Evolutionary conservation across 306 rosid species (phyloP), one percentile per base, ranked within the genome.

Genomic region (Cyamopsis tetragonoloba): DNA sequence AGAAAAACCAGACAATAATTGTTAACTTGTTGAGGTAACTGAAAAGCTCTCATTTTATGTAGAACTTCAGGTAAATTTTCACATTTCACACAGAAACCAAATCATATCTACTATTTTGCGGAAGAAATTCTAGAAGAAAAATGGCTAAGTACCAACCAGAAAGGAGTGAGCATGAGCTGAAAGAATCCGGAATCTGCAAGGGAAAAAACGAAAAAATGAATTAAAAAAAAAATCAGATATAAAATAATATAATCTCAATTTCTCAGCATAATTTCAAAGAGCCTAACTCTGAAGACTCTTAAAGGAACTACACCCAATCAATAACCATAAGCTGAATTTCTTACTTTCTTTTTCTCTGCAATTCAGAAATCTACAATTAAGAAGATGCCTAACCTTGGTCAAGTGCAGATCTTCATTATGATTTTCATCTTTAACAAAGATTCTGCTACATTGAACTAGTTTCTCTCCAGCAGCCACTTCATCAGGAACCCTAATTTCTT

Each of bases 81-180:
- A n/a, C n/a, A n/a, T n/a, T 27, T 27, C 18, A 15, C 30, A 62
- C n/a, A n/a, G n/a, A n/a, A n/a, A 44, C 48, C 13, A 41, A 71
- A 55, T 53, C 17, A 5, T 56, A 41, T 11, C 23, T 18, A 12
- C 5, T 27, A n/a, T 15, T 56, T 42, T 23, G 13, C 17, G 2
- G 43, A 48, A 19, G n/a, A 71, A 71, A 67, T 39, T 51, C 0
- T 39, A 67, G 62, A 69, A 70, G 43, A 64, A 79, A 35, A 11
- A 27, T 30, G 13, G 62, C 2, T 19, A 35, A 65, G 42, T 22
- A 55, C 85, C 61, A 64, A 87, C 98, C 98, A 60, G 93, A 89
- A 75, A 72, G 66, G 38, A 73, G 81, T 10, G 85, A 70, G 26
- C 68, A n/a, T 13, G 88, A 82, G 59, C 71, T 46, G 28, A 57